These are phyloP conservation scores for Neopestalotiopsis clavispora DNA, from an alignment of 2,329 filamentous ascomycete species.

Conservation along the genomic window DNA sequence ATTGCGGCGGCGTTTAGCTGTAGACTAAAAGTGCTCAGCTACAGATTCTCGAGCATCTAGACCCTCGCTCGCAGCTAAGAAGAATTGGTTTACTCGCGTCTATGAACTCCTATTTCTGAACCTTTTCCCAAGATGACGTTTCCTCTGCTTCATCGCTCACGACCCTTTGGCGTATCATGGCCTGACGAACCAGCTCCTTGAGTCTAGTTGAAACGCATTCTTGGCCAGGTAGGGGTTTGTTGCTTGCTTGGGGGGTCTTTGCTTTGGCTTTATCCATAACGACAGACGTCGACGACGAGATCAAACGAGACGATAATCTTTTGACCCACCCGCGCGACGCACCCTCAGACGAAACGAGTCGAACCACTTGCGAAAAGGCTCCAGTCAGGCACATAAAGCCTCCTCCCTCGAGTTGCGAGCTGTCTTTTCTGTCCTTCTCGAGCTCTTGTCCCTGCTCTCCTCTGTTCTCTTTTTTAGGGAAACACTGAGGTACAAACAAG, in stretches of 20 bases:
- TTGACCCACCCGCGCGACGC: not conserved
- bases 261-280: not conserved
- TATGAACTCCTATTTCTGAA: not conserved
- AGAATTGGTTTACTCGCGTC: not conserved
- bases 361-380: not conserved
- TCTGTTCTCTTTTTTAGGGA: not conserved
- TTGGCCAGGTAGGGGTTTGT: not conserved
- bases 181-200: not conserved
- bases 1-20: not conserved
- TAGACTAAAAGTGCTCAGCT: not conserved
- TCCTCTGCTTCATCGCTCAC: not conserved
- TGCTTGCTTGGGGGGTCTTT: not conserved
- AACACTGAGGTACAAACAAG: not conserved
- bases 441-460: not conserved
- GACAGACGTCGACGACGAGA: not conserved
- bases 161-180: not conserved
- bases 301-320: slow-evolving; percentile 1
- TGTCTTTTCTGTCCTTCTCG: no score
- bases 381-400: not conserved
- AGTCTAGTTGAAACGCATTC: not conserved
- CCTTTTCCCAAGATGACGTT: not conserved
- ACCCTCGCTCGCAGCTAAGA: not conserved
- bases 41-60: not conserved
- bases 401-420: not conserved
- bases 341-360: slow-evolving; percentile 1